Base-by-base conservation (phyloP, 257 asterid species). In the Cinchona pubescens region DNA sequence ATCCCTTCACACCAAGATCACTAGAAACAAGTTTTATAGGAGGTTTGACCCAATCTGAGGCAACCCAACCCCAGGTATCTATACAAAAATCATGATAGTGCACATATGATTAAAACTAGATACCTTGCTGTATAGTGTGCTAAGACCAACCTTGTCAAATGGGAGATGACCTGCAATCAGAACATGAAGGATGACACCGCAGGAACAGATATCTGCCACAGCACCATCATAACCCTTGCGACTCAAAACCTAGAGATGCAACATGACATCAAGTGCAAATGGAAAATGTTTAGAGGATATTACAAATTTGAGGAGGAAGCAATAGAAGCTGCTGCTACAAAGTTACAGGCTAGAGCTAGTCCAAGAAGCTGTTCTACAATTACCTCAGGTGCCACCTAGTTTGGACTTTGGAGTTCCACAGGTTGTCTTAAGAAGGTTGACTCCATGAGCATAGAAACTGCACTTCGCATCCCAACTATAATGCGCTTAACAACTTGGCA, bases 381-480 rank as follows among this genome's bases (percentile, higher is more conserved):
- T 80, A 92, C 99, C 97, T 95, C 99, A 2, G 99, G 99, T 34
- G 99, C 99, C 76, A 95, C 97, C 75, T 95, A 95, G 85, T 95
- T 95, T 67, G 99, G 99, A 95, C 84, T 95, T 95, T 67, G 99
- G 99, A 80, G 99, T 95, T 63, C 99, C 99, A 76, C 99, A 95
- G 60, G 98, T 95, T 75, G 99, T 95, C 76, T 91, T 88, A 79
- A 95, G 96, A 82, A 95, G 83, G 82, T 75, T 87, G 76, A 91
- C 96, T 65, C 99, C 98, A 97, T 92, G 81, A 60, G 77, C 75
- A 84, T 12, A 69, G 42, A 72, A 67, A 48, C 15, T 67, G 67
- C 46, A 49, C 79, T 84, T 77, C 84, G 87, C 74, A 75, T 73
- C 81, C 81, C 73, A 59, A 19, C 8, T 2, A 74, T 66, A 53